phyloP scores from a whole-genome alignment of 1,284 basidiomycete species.

The Sphaerobolus stellatus region DNA sequence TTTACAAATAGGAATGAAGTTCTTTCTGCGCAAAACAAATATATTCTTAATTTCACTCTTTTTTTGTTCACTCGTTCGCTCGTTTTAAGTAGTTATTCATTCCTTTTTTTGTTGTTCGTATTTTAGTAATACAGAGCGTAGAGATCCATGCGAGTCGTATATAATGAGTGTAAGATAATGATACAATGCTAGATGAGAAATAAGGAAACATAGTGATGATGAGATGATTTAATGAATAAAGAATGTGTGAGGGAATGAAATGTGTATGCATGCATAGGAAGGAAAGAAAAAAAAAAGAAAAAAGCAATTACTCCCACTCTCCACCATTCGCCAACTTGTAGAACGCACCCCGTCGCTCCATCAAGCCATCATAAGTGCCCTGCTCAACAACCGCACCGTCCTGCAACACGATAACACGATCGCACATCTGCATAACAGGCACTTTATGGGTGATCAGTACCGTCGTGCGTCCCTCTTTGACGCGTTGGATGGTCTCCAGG shows the following conservation, averaged over 20 bases:
- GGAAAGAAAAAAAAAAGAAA: conserved; percentile 6
- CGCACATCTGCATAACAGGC: conserved; percentile 89
- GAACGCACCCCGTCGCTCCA: conserved; percentile 73
- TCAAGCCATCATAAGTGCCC: conserved; percentile 73
- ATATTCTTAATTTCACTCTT: conserved; percentile 1
- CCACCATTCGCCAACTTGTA: conserved; percentile 81
- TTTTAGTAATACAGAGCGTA: background rate
- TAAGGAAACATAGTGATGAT: background rate
- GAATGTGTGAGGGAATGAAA: background rate
- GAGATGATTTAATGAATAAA: conserved; percentile 1
- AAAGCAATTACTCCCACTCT: conserved; percentile 59
- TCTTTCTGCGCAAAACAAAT: background rate
- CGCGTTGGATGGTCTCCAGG: conserved; percentile 70
- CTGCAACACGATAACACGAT: conserved; percentile 81
- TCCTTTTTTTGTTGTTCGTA: background rate
- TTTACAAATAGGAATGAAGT: background rate
- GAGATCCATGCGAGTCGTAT: background rate
- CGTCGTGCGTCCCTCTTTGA: conserved; percentile 73
- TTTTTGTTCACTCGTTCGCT: no score
- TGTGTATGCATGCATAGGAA: background rate
- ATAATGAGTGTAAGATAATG: no score
- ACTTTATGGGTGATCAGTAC: conserved; percentile 94
- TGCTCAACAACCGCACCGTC: conserved; percentile 78
- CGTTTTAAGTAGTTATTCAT: no score
- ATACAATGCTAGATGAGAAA: no score